phyloP scores from a whole-genome alignment of 345 rosid species.

The Rhizophora apiculata region DNA sequence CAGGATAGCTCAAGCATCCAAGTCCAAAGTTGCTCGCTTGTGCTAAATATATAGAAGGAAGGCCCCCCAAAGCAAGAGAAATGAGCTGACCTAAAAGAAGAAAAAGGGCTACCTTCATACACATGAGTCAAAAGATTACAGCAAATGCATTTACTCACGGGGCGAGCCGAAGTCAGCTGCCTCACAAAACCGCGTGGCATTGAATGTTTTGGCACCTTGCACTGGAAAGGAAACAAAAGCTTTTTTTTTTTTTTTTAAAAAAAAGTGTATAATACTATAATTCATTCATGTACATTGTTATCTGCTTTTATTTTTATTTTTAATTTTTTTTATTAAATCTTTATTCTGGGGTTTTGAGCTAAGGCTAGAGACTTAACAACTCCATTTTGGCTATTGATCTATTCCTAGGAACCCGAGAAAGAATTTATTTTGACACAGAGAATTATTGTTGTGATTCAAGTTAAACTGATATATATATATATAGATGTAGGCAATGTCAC shows the following conservation, averaged over 20 bases:
- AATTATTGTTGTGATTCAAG: too few relatives aligned
- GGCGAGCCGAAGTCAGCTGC: slow-evolving; percentile 59
- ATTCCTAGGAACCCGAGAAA: too few relatives aligned
- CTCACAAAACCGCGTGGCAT: slow-evolving; percentile 87
- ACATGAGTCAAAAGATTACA: slow-evolving; percentile 48
- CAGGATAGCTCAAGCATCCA: slow-evolving; percentile 38
- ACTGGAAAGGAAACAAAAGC: neutral
- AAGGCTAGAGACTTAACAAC: too few relatives aligned
- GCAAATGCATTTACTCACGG: slow-evolving; percentile 52
- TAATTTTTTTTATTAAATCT: neutral
- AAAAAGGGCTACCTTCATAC: slow-evolving; percentile 3
- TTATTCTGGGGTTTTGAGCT: too few relatives aligned
- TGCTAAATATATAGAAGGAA: slow-evolving; percentile 42
- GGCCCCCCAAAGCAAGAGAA: slow-evolving; percentile 3
- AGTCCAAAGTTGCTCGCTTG: slow-evolving; percentile 20
- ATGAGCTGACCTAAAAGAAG: slow-evolving; percentile 43
- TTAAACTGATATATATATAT: too few relatives aligned
- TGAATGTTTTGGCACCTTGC: slow-evolving; percentile 43
- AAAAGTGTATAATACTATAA: too few relatives aligned
- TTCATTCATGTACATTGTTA: slow-evolving; percentile 10
- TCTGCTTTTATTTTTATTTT: slow-evolving; percentile 5
- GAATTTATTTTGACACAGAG: too few relatives aligned
- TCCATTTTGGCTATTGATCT: too few relatives aligned
- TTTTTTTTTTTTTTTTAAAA: too few relatives aligned
- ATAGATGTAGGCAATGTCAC: too few relatives aligned